These are phyloP conservation scores for Paxillus rubicundulus DNA, from an alignment of 768 basidiomycete genomes.

Conservation along the genomic window DNA sequence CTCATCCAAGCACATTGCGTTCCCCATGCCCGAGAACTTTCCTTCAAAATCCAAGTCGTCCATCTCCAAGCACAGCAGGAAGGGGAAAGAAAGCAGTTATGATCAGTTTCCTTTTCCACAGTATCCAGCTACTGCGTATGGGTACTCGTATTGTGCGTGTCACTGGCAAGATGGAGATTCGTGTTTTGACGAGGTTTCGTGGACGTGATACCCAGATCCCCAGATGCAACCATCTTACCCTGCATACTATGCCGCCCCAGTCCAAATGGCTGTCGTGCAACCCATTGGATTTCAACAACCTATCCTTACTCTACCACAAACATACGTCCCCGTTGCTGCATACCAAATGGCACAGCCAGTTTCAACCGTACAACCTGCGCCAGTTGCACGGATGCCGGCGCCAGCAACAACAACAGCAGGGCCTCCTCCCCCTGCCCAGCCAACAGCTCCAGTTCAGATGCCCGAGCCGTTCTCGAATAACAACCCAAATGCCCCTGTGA, in stretches of 20 bases:
- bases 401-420: conserved; percentile 1
- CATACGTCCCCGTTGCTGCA: conserved; percentile 25
- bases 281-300: conserved; percentile 28
- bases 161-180: not conserved
- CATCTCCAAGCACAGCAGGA: conserved; percentile 17
- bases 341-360: conserved; percentile 16
- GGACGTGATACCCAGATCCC: conserved; percentile 17
- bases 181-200: conserved; percentile 11
- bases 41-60: conserved; percentile 20
- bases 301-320: conserved; percentile 25
- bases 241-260: conserved; percentile 26
- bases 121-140: conserved; percentile 11
- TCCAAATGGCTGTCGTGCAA: conserved; percentile 22
- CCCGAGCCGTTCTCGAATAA: conserved; percentile 11
- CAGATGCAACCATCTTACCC: conserved; percentile 24
- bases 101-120: conserved; percentile 17
- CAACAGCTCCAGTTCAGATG: conserved; percentile 14
- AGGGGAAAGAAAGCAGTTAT: conserved; percentile 16
- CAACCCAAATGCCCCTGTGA: conserved; percentile 1
- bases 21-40: conserved; percentile 16
- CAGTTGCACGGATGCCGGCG: conserved; percentile 15
- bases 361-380: not conserved
- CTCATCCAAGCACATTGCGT: conserved; percentile 19
- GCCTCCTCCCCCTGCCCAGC: not conserved
- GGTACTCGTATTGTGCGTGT: conserved; percentile 26